Base-by-base conservation (phyloP, 768 basidiomycete species). In the Cystobasidium onofrii region DNA sequence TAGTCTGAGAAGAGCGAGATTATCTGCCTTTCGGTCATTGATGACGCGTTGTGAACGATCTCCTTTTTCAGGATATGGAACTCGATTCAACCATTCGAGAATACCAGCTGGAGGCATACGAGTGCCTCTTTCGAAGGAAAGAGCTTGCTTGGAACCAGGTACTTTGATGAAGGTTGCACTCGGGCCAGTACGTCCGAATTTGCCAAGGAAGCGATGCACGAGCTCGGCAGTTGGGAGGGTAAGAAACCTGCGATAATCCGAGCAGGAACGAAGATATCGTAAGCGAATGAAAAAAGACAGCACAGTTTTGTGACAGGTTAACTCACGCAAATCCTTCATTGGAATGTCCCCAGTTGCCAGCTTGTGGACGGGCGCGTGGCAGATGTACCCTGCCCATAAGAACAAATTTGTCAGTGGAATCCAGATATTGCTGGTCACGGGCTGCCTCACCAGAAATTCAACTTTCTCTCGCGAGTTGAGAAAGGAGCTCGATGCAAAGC, bases 401-500 rank as follows among this genome's bases (percentile, higher is more conserved):
- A 27, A 34, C 20, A 27, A 52, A 7, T 50, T 7, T 17, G 57
- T 60, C 25, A 52, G 39, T n/a, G n/a, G n/a, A n/a, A n/a, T n/a
- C n/a, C n/a, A n/a, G n/a, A n/a, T n/a, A n/a, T n/a, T n/a, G n/a
- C n/a, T n/a, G n/a, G n/a, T n/a, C n/a, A n/a, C n/a, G n/a, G n/a
- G n/a, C n/a, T n/a, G n/a, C n/a, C 44, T 67, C 65, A 67, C 65
- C 69, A 71, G 39, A 71, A 71, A 34, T 71, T 71, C 25, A 71
- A 27, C 55, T 71, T 67, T 33, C 39, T 57, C 9, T 36, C 44
- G 6, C 55, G 9, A 25, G 52, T 71, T 17, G 69, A 71, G 25
- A 71, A 71, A 7, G 69, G 69, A n/a, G 55, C 50, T 27, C 69
- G 2, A 29, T 71, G 69, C 54, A 71, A 36, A 25, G 69, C 55